phyloP scores from a whole-genome alignment of 2,329 filamentous ascomycete species.

The Exophiala sp. region DNA sequence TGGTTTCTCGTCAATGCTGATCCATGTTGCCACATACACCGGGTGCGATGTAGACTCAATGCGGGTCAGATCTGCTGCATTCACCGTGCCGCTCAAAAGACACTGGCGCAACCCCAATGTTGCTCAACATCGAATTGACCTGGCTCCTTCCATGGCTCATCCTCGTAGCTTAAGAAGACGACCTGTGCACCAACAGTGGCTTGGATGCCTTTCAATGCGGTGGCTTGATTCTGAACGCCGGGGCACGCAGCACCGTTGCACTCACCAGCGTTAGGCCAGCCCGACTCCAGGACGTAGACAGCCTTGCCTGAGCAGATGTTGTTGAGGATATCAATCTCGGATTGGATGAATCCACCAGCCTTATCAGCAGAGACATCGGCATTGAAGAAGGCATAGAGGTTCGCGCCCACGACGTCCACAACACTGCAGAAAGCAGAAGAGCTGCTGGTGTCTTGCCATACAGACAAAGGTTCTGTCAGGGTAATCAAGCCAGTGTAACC shows the following conservation, averaged over 20 bases:
- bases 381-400: slow-evolving; percentile 96
- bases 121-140: slow-evolving; percentile 69
- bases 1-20: neutral
- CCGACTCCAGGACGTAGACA: slow-evolving; percentile 80
- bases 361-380: slow-evolving; percentile 53
- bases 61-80: neutral
- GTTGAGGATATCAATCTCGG: slow-evolving; percentile 66
- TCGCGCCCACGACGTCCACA: slow-evolving; percentile 74
- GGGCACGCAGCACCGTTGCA: slow-evolving; percentile 69
- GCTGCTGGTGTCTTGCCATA: slow-evolving; percentile 55
- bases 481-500: slow-evolving; percentile 72
- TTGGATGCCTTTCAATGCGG: slow-evolving; percentile 67
- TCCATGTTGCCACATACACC: neutral
- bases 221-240: slow-evolving; percentile 59
- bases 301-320: slow-evolving; percentile 64
- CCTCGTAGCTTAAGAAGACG: slow-evolving; percentile 73
- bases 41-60: neutral
- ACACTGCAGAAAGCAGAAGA: slow-evolving; percentile 57
- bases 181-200: slow-evolving; percentile 59
- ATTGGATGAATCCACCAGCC: slow-evolving; percentile 70
- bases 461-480: slow-evolving; percentile 77
- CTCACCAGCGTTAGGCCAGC: slow-evolving; percentile 70
- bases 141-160: slow-evolving; percentile 75
- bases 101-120: slow-evolving; percentile 63
- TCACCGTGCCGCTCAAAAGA: slow-evolving; percentile 40